These are phyloP conservation scores for Alisma plantagoaquatica DNA, from an alignment of 106 monocot genomes.

Conservation along the genomic window DNA sequence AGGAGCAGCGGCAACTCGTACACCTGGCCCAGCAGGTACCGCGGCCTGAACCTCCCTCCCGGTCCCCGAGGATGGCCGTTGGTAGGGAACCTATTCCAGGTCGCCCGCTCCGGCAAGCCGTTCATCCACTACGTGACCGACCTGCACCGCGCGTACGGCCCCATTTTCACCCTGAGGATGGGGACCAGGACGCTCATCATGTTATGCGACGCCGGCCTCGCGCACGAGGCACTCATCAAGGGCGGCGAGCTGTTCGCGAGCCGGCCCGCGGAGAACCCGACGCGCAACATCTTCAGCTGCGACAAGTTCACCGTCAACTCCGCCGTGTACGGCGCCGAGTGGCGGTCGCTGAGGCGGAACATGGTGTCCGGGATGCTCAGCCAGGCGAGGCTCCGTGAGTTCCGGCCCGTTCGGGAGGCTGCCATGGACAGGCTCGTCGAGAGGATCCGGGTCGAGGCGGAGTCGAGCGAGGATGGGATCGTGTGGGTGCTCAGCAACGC, in stretches of 20 bases:
- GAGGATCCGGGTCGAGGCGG: neutral
- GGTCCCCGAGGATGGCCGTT: slow-evolving; percentile 86
- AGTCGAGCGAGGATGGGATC: slow-evolving; percentile 10
- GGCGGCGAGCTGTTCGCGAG: slow-evolving; percentile 9
- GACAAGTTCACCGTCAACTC: slow-evolving; percentile 30
- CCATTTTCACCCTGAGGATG: slow-evolving; percentile 84
- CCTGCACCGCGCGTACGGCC: slow-evolving; percentile 63
- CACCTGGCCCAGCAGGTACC: no score
- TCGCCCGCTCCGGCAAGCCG: slow-evolving; percentile 48
- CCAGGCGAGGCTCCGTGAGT: slow-evolving; percentile 3
- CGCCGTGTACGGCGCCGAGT: slow-evolving; percentile 14
- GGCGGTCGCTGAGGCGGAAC: slow-evolving; percentile 43
- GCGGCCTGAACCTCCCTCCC: slow-evolving; percentile 38
- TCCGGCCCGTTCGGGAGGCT: slow-evolving; percentile 3
- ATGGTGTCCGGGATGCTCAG: slow-evolving; percentile 34
- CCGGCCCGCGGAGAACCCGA: slow-evolving; percentile 5
- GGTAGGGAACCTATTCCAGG: slow-evolving; percentile 83
- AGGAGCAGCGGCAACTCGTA: no score
- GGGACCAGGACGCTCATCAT: slow-evolving; percentile 66
- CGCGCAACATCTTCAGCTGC: slow-evolving; percentile 7
- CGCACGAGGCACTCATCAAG: slow-evolving; percentile 12
- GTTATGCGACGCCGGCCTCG: slow-evolving; percentile 22
- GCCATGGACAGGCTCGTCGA: slow-evolving; percentile 3
- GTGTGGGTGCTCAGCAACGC: slow-evolving; percentile 25
- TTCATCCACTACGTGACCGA: slow-evolving; percentile 76